Conservation (phyloP, 108 stramenopile species). For the Nitzschia putrida region DNA sequence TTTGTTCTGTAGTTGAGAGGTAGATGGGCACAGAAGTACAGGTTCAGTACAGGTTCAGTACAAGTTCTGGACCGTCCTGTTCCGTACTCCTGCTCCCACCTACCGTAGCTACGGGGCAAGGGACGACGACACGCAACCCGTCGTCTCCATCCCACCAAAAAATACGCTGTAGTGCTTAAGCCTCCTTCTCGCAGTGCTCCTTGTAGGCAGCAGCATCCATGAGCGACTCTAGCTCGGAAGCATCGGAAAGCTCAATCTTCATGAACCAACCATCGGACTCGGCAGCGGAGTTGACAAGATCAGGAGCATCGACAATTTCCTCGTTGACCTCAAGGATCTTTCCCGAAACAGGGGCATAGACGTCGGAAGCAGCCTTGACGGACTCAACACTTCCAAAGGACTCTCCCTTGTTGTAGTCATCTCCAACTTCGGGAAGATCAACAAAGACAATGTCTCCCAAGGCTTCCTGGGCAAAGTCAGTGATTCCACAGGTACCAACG, state of each 20-base stretch:
- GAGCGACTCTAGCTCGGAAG: slow-evolving; percentile 57
- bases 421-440: slow-evolving; percentile 93
- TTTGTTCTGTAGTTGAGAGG: no score
- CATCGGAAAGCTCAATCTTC: slow-evolving; percentile 83
- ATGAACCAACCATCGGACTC: slow-evolving; percentile 91
- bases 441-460: slow-evolving; percentile 99
- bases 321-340: slow-evolving; percentile 85
- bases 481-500: slow-evolving; percentile 93
- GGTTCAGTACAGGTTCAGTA: neutral
- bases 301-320: slow-evolving; percentile 73
- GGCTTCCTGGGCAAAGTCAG: slow-evolving; percentile 91
- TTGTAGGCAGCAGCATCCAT: slow-evolving; percentile 68
- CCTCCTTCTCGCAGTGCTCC: slow-evolving; percentile 55
- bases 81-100: no score
- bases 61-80: neutral
- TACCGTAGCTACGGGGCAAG: no score
- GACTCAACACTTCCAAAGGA: slow-evolving; percentile 96
- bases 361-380: slow-evolving; percentile 99
- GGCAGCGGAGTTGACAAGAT: slow-evolving; percentile 82
- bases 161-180: slow-evolving; percentile 12
- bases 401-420: slow-evolving; percentile 87
- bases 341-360: slow-evolving; percentile 88
- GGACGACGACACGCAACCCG: no score
- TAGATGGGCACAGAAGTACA: no score
- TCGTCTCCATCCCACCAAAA: no score